Base-by-base conservation (phyloP, 176 grass and related monocot species). In the Puccinellia tenuiflora region DNA sequence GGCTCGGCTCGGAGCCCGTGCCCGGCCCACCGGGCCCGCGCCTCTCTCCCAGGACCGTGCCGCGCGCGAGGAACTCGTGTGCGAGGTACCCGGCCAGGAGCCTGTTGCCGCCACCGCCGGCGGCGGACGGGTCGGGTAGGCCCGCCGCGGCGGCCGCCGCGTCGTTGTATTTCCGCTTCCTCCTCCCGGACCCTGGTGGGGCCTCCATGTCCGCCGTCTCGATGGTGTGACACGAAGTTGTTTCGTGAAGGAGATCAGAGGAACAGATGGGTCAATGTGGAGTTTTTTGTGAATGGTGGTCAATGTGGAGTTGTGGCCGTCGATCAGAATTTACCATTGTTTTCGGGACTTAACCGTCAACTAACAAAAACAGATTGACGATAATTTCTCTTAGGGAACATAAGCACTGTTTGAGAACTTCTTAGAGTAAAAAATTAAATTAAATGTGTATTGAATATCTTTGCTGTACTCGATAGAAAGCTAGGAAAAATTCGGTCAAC, bases 21-120 rank as follows among this genome's bases (percentile, higher is more conserved):
- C 11, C 18, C 13, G 46, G 24, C 18, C 31, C 61, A 20, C n/a
- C 61, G 42, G 28, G 1, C 16, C 2, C 66, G 30, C 47, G 48
- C 57, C 67, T 72, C 15, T 54, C 25, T 31, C 85, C 81, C 20
- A 78, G 68, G 42, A 92, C 71, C 8, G 87, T 92, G 51, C 84
- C 81, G 16, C 31, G 29, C 31, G 77, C 73, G 56, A 90, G 85
- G 76, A 92, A 92, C 64, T 92, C 91, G 53, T 90, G 84, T 46
- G 91, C 87, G 62, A 92, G 81, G 82, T 82, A 87, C 50, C 87
- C 91, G 53, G 81, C 81, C 18, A 92, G 78, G 43, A 92, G 71
- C 81, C 25, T 76, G 34, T 85, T 90, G 53, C 40, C 46, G n/a
- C 26, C 75, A 38, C 46, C 31, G 59, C 5, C 76, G 80, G 3